Conservation (phyloP, 1,139 yeast species). For the Hansenula lynferdii region DNA sequence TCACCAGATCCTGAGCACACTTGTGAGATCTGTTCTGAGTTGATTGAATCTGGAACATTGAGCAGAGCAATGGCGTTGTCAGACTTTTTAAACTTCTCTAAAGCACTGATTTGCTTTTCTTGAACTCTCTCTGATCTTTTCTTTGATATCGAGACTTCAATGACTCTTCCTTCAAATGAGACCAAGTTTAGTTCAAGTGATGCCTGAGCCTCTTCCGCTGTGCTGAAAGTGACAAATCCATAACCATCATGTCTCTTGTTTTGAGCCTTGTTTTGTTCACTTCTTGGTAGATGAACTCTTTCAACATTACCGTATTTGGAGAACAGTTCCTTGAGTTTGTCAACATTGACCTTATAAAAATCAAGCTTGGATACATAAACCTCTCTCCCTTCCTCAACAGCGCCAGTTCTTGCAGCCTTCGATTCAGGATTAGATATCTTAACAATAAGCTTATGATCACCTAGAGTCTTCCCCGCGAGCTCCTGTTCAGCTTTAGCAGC, state of each 20-base stretch:
- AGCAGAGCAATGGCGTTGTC: slow-evolving; percentile 36
- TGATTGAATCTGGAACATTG: slow-evolving; percentile 43
- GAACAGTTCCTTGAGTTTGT: slow-evolving; percentile 30
- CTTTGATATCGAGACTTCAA: slow-evolving; percentile 41
- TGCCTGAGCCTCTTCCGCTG: slow-evolving; percentile 33
- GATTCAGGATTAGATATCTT: slow-evolving; percentile 53
- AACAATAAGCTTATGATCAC: slow-evolving; percentile 39
- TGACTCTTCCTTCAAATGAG: slow-evolving; percentile 35
- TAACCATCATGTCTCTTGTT: slow-evolving; percentile 43
- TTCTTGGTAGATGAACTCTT: slow-evolving; percentile 44
- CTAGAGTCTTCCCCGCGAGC: slow-evolving; percentile 36
- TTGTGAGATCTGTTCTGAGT: slow-evolving; percentile 34
- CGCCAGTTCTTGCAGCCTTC: slow-evolving; percentile 34
- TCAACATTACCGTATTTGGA: slow-evolving; percentile 44
- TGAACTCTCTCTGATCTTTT: slow-evolving; percentile 28
- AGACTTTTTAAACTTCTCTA: slow-evolving; percentile 17
- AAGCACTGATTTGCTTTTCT: slow-evolving; percentile 24
- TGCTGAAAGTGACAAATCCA: slow-evolving; percentile 48
- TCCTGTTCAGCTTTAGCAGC: slow-evolving; percentile 44
- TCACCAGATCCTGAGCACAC: slow-evolving; percentile 34
- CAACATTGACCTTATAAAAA: slow-evolving; percentile 29
- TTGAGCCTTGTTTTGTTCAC: slow-evolving; percentile 25
- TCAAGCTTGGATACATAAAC: slow-evolving; percentile 50
- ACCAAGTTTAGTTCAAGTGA: slow-evolving; percentile 37
- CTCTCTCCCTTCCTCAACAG: slow-evolving; percentile 49